These are phyloP conservation scores for Fraxinus anomala DNA, from an alignment of 257 asterid genomes.

Conservation along the genomic window DNA sequence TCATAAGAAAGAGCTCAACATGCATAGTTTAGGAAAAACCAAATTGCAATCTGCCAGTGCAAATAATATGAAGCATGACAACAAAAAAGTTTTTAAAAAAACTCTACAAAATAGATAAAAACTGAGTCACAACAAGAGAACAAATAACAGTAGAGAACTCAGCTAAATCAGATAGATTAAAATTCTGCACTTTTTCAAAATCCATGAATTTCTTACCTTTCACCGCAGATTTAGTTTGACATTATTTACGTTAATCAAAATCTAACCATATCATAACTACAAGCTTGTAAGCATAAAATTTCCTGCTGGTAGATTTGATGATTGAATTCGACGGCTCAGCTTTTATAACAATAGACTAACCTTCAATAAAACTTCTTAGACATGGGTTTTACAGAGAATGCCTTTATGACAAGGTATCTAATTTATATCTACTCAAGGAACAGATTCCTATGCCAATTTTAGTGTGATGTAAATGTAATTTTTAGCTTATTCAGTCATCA, in stretches of 20 bases:
- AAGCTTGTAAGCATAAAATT: constrained; percentile 20
- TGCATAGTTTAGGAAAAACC: not conserved
- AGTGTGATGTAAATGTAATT: not conserved
- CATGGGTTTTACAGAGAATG: not conserved
- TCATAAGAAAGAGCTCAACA: not conserved
- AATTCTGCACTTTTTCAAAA: not conserved
- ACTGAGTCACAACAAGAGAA: constrained; percentile 9
- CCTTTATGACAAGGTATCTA: not conserved
- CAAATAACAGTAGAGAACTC: not conserved
- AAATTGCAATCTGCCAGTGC: not conserved
- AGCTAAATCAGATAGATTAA: not conserved
- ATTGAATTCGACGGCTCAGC: not conserved
- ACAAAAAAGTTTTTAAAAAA: not conserved
- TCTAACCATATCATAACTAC: constrained; percentile 1
- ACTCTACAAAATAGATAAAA: constrained; percentile 7
- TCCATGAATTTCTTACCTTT: not conserved
- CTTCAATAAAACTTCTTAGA: not conserved
- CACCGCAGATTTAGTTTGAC: not conserved
- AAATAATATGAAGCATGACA: not conserved
- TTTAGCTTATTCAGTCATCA: no score
- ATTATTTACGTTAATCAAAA: not conserved
- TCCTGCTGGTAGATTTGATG: constrained; percentile 11
- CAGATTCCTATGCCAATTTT: not conserved
- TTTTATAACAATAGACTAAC: no score
- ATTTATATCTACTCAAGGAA: no score